Conservation (phyloP, 345 rosid species). For the Salix purpurea region DNA sequence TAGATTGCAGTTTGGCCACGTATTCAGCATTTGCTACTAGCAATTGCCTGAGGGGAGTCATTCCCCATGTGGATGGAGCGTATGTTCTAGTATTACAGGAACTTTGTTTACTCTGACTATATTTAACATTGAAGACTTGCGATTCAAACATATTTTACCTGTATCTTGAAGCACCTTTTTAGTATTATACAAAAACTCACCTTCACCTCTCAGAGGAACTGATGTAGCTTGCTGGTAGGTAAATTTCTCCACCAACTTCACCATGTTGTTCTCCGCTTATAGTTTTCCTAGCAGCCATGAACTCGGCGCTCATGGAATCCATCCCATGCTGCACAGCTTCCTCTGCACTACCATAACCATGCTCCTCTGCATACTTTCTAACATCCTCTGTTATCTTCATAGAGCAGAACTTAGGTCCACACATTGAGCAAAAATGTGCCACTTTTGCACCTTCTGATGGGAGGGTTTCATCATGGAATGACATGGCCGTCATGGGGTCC, state of each 20-base stretch:
- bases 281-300: slow-evolving; percentile 83
- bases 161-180: neutral
- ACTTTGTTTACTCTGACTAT: neutral
- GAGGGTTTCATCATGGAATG: slow-evolving; percentile 94
- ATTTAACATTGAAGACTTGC: neutral
- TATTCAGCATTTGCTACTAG: neutral
- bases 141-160: neutral
- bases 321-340: slow-evolving; percentile 85
- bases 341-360: slow-evolving; percentile 86
- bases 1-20: neutral
- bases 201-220: slow-evolving; percentile 50
- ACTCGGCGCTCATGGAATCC: slow-evolving; percentile 95
- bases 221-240: slow-evolving; percentile 62
- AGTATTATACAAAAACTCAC: neutral
- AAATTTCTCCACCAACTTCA: slow-evolving; percentile 95
- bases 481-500: slow-evolving; percentile 98
- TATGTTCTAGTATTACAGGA: neutral
- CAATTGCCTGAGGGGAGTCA: neutral
- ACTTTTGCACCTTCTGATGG: slow-evolving; percentile 99
- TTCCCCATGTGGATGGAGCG: neutral
- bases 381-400: slow-evolving; percentile 99
- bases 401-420: slow-evolving; percentile 98
- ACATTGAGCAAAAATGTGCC: slow-evolving; percentile 98
- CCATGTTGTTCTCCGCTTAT: slow-evolving; percentile 96
- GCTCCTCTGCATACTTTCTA: slow-evolving; percentile 91